Conservation (phyloP, 192 early-diverging fungal species). For the Coemansia sp. region DNA sequence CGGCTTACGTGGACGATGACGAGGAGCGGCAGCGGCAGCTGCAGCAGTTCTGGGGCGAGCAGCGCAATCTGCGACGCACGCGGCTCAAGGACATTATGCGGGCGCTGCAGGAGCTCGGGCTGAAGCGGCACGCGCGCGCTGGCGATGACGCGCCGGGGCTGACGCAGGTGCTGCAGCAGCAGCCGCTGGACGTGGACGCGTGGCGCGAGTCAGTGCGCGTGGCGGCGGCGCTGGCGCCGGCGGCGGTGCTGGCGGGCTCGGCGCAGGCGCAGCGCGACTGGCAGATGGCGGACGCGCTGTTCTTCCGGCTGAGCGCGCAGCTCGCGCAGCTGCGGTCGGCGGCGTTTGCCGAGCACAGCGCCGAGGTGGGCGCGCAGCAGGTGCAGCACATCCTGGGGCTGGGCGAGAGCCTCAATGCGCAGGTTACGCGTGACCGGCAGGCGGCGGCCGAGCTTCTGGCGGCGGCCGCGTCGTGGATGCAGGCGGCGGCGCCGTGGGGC, state of each 20-base stretch:
- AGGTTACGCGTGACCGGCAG: constrained; percentile 21
- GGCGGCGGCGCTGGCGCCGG: neutral
- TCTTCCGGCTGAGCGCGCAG: constrained; percentile 32
- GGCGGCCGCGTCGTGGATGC: constrained; percentile 27
- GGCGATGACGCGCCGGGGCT: constrained; percentile 9
- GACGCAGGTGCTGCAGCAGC: constrained; percentile 10
- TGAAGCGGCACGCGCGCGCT: constrained; percentile 27
- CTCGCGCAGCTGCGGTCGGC: constrained; percentile 33
- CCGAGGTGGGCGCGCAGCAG: constrained; percentile 34
- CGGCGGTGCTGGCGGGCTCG: constrained; percentile 2
- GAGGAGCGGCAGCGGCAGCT: constrained; percentile 41
- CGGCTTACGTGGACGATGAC: constrained; percentile 29
- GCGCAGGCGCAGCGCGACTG: constrained; percentile 7
- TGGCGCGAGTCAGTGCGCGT: constrained; percentile 11
- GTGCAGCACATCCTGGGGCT: constrained; percentile 22
- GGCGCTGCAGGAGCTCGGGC: constrained; percentile 36
- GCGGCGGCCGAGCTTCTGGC: constrained; percentile 22
- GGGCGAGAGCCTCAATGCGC: constrained; percentile 21
- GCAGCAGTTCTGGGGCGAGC: constrained; percentile 49
- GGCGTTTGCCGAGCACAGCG: constrained; percentile 28
- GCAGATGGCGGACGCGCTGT: constrained; percentile 29
- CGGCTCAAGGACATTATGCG: constrained; percentile 45
- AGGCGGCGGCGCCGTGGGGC: constrained; percentile 15
- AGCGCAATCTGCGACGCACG: constrained; percentile 47
- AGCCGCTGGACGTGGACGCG: constrained; percentile 18